phyloP scores from a whole-genome alignment of 305 asterid genomes.

The Solanum hybrid region DNA sequence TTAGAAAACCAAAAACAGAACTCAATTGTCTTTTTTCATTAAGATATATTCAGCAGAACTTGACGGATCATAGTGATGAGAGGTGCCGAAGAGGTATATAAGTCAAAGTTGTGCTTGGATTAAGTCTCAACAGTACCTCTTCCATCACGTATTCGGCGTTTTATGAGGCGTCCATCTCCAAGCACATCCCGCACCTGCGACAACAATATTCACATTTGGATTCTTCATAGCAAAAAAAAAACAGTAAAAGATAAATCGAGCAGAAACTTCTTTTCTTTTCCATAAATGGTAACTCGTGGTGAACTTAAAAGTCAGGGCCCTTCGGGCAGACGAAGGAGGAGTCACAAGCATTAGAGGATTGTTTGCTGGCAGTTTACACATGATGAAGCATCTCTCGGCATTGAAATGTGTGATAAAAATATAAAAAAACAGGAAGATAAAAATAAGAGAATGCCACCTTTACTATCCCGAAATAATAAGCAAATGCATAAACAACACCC shows the following conservation, averaged over 20 bases:
- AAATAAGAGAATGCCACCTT: neutral
- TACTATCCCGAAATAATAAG: neutral
- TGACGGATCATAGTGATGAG: neutral
- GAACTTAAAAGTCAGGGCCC: neutral
- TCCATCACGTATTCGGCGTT: slow-evolving; percentile 87
- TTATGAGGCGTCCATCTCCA: slow-evolving; percentile 96
- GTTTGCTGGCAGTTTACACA: neutral
- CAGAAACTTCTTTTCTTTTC: neutral
- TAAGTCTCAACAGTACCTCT: slow-evolving; percentile 40
- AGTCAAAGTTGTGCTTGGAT: neutral
- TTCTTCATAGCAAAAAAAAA: neutral
- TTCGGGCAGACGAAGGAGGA: neutral
- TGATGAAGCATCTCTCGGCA: neutral
- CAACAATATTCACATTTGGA: neutral
- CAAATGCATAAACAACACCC: neutral
- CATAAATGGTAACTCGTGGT: neutral
- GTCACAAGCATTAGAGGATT: neutral
- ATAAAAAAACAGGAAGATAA: neutral
- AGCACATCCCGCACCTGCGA: slow-evolving; percentile 93
- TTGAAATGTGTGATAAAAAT: neutral
- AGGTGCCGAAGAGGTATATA: neutral
- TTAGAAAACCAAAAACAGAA: neutral
- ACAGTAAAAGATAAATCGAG: neutral
- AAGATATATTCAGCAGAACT: neutral
- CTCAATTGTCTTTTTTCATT: neutral